Evolutionary conservation across 2,329 filamentous ascomycete genomes (phyloP).

Genomic region (Rhynchosporium graminicola): DNA sequence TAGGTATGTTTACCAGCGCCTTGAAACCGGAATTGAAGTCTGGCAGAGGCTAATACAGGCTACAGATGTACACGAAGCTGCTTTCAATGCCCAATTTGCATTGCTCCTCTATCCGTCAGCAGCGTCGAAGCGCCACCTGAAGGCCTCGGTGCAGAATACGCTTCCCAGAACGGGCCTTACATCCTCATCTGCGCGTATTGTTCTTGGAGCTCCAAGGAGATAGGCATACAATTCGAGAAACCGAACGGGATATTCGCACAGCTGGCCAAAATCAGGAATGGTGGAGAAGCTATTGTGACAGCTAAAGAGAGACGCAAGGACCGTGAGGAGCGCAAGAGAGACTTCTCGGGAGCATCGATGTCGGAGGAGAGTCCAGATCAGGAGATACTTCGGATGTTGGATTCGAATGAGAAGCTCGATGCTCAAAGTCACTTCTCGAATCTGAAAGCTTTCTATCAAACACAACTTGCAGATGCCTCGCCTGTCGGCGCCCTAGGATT

Average conservation of each 20-base stretch:
- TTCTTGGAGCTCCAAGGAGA: constrained; percentile 87
- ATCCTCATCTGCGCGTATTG: constrained; percentile 88
- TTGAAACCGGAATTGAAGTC: background rate
- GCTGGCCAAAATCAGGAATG: constrained; percentile 68
- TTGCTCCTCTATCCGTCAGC: constrained; percentile 75
- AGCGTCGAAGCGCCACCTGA: constrained; percentile 57
- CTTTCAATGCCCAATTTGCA: constrained; percentile 91
- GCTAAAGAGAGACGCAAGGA: constrained; percentile 44
- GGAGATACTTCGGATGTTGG: constrained; percentile 43
- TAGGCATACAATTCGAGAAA: constrained; percentile 87
- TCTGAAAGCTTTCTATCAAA: constrained; percentile 78
- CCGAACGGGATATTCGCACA: constrained; percentile 84
- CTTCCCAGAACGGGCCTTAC: constrained; percentile 60
- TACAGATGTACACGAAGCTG: constrained; percentile 86
- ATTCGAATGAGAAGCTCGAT: constrained; percentile 48
- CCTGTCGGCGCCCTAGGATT: constrained; percentile 58
- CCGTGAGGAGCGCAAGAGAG: constrained; percentile 33
- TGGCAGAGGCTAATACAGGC: background rate
- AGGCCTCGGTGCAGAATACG: constrained; percentile 40
- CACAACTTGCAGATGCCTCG: constrained; percentile 67
- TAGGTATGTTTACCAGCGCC: constrained; percentile 55
- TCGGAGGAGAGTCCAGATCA: constrained; percentile 36
- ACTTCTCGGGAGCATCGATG: constrained; percentile 32
- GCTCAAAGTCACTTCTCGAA: constrained; percentile 72
- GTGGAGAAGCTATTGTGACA: constrained; percentile 53